phyloP scores from a whole-genome alignment of 177 flowering plant species.

The Vitis hybrid region DNA sequence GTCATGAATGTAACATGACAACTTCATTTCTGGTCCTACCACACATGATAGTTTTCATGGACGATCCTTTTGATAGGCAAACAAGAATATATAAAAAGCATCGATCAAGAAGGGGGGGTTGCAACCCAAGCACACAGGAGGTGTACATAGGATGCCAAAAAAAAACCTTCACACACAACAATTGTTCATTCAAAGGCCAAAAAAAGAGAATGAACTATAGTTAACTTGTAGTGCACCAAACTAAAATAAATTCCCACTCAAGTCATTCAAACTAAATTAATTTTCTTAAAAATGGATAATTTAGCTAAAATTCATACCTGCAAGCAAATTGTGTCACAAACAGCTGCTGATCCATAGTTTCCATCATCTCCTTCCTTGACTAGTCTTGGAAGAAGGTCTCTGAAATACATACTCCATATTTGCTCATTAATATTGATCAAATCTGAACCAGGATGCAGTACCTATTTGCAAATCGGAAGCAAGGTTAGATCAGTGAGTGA shows the following conservation, averaged over 20 bases:
- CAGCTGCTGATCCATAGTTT: constrained; percentile 86
- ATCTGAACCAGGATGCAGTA: constrained; percentile 75
- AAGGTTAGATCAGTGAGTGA: neutral
- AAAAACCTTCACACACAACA: no score
- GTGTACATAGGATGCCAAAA: no score
- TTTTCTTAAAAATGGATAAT: neutral
- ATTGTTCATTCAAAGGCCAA: neutral
- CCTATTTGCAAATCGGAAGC: constrained; percentile 42
- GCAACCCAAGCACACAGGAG: no score
- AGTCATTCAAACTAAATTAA: neutral
- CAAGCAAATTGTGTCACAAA: constrained; percentile 86
- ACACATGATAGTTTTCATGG: no score
- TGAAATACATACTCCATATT: constrained; percentile 85
- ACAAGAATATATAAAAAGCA: no score
- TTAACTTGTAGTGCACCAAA: neutral
- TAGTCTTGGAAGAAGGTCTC: constrained; percentile 73
- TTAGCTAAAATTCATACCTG: constrained; percentile 54
- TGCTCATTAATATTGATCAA: constrained; percentile 76
- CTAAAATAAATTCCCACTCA: neutral
- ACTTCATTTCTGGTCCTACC: no score
- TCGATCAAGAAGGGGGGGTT: no score
- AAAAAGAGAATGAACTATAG: neutral
- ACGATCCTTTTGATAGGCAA: no score
- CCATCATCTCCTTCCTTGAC: constrained; percentile 93
- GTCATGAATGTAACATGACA: no score